These are phyloP conservation scores for Phytophthora pseudosyringae DNA, from an alignment of 352 stramenopile species.

Conservation along the genomic window DNA sequence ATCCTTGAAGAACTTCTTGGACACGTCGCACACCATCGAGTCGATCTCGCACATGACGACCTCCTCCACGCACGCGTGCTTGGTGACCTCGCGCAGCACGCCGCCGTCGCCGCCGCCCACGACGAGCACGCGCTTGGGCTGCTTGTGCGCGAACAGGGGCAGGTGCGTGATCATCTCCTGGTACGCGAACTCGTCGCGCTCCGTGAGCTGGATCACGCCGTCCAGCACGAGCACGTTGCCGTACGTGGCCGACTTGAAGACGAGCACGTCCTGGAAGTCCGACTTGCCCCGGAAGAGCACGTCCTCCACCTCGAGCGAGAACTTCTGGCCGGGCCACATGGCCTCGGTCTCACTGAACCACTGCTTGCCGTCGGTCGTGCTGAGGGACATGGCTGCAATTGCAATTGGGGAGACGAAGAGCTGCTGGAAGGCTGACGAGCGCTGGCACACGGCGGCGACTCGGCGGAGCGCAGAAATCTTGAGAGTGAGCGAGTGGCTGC, in stretches of 20 bases:
- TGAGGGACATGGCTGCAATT: constrained; percentile 38
- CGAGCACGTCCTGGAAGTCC: constrained; percentile 98
- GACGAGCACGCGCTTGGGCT: constrained; percentile 97
- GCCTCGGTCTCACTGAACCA: constrained; percentile 97
- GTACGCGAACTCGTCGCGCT: constrained; percentile 99
- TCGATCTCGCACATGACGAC: constrained; percentile 99
- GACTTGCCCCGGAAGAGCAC: constrained; percentile 96
- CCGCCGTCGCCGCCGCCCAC: constrained; percentile 98
- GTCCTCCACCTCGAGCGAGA: constrained; percentile 94
- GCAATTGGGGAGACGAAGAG: background rate
- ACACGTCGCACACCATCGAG: constrained; percentile 95
- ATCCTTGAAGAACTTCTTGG: constrained; percentile 94
- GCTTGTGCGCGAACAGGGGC: constrained; percentile 95
- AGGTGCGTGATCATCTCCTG: constrained; percentile 99
- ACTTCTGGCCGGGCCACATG: constrained; percentile 94
- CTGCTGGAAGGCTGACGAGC: constrained; percentile 1
- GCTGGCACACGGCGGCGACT: constrained; percentile 14
- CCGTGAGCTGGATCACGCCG: constrained; percentile 98
- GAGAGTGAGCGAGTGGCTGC: constrained; percentile 21
- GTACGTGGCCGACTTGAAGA: constrained; percentile 99
- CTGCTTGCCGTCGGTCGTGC: constrained; percentile 45
- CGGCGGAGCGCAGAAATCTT: constrained; percentile 34
- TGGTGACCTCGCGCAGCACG: constrained; percentile 96
- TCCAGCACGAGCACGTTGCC: constrained; percentile 99
- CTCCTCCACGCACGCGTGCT: constrained; percentile 95